phyloP scores from a whole-genome alignment of 768 basidiomycete genomes.

The Leucocoprinus birnbaumii region DNA sequence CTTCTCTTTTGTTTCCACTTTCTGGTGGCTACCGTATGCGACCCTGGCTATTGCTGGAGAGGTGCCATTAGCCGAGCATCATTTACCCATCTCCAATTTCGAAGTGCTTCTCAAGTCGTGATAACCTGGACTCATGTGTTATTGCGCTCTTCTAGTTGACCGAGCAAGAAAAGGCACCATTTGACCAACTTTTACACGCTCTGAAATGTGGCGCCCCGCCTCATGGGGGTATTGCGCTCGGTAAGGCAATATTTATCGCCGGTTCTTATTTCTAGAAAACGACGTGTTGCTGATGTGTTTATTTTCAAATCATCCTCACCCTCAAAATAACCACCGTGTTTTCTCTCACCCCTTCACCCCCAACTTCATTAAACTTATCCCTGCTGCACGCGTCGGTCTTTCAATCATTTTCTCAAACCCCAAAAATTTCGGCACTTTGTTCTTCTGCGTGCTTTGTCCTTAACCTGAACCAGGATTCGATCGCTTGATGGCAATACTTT shows the following conservation, averaged over 20 bases:
- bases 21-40: background rate
- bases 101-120: constrained; percentile 7
- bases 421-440: background rate
- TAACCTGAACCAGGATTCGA: constrained; percentile 68
- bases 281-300: background rate
- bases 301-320: background rate
- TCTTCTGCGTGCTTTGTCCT: constrained; percentile 10
- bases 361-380: background rate
- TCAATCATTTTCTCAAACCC: constrained; percentile 14
- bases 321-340: constrained; percentile 1
- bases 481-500: constrained; percentile 88
- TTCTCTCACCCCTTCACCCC: background rate
- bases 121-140: background rate
- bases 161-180: constrained; percentile 69
- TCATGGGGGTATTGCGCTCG: constrained; percentile 92
- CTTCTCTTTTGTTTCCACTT: background rate
- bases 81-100: background rate
- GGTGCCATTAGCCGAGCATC: background rate
- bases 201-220: constrained; percentile 90
- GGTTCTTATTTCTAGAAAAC: constrained; percentile 6
- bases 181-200: constrained; percentile 84
- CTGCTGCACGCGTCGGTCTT: background rate
- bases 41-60: background rate
- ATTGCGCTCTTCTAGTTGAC: constrained; percentile 48
- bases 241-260: constrained; percentile 36